Evolutionary conservation across 2,329 filamentous ascomycete genomes (phyloP).

Genomic region (Sordariomycetes sp.): DNA sequence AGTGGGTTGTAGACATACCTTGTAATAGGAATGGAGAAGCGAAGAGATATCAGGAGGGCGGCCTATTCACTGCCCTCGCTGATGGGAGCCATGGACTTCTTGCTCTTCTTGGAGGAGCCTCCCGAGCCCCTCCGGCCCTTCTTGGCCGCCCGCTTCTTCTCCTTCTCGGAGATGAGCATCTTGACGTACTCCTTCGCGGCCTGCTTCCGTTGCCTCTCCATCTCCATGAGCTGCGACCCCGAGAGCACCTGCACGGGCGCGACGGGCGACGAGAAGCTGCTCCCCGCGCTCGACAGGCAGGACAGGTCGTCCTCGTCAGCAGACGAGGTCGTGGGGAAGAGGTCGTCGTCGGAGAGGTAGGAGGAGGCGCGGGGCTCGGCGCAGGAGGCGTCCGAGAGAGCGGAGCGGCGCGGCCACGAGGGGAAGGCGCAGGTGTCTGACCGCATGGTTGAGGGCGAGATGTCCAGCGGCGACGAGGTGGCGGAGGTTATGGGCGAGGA

Average conservation of each 20-base stretch:
- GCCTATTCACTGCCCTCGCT: conserved; percentile 2
- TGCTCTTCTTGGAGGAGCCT: conserved; percentile 1
- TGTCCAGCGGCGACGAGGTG: conserved; percentile 33
- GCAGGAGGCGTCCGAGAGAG: conserved; percentile 28
- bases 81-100: conserved; percentile 3
- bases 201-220: conserved; percentile 38
- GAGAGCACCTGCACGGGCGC: conserved; percentile 20
- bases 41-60: background rate
- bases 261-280: conserved; percentile 23
- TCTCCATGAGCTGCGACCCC: conserved; percentile 36
- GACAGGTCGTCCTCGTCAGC: conserved; percentile 34
- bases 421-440: conserved; percentile 41
- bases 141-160: conserved; percentile 15
- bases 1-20: background rate
- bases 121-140: background rate
- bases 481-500: conserved; percentile 21
- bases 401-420: conserved; percentile 46
- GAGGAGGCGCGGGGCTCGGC: conserved; percentile 33
- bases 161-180: conserved; percentile 41
- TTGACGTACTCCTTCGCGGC: conserved; percentile 41
- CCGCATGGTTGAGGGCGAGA: conserved; percentile 24
- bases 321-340: conserved; percentile 39
- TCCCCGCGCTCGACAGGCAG: conserved; percentile 31
- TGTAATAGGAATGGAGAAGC: background rate
- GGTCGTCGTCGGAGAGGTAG: conserved; percentile 54